A percentile compares a stretch with the other conserved stretches of the same genome.
phyloP scores from a whole-genome alignment of 805 yeast species.

The Candida adriatica region DNA sequence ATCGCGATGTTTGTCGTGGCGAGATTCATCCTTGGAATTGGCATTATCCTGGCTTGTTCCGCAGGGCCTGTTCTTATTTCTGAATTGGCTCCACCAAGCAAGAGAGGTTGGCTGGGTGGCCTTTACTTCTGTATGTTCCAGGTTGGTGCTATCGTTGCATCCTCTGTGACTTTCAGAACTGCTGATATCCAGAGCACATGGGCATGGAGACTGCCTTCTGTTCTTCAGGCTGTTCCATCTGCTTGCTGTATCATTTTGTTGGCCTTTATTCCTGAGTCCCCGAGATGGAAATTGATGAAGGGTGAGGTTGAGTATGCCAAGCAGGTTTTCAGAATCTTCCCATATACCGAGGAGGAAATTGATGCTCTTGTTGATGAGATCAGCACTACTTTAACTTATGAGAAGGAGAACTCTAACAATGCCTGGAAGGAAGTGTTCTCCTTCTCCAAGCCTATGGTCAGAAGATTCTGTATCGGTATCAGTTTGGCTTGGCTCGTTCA shows the following conservation, averaged over 20 bases:
- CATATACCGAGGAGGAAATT: neutral
- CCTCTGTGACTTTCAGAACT: constrained; percentile 26
- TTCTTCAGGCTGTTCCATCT: constrained; percentile 23
- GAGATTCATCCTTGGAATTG: constrained; percentile 8
- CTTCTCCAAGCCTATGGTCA: constrained; percentile 8
- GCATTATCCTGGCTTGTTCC: constrained; percentile 4
- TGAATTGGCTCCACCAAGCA: constrained; percentile 8
- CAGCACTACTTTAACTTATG: constrained; percentile 1
- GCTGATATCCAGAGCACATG: constrained; percentile 19
- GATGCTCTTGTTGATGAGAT: constrained; percentile 2
- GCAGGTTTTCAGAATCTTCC: constrained; percentile 6
- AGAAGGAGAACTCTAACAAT: constrained; percentile 1
- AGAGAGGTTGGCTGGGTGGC: constrained; percentile 12
- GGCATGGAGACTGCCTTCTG: constrained; percentile 28
- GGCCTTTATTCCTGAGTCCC: constrained; percentile 15
- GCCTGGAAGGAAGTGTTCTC: constrained; percentile 6
- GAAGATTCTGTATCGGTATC: constrained; percentile 5
- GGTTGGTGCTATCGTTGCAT: constrained; percentile 24
- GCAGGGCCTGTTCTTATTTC: constrained; percentile 8
- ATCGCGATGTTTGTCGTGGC: constrained; percentile 12
- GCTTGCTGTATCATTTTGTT: constrained; percentile 6
- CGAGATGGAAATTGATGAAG: constrained; percentile 9
- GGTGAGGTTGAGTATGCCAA: constrained; percentile 9
- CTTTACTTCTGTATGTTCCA: constrained; percentile 26
- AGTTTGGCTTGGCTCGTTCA: constrained; percentile 8